Evolutionary conservation across 2,329 filamentous ascomycete genomes (phyloP).

Genomic region (Aspergillus texensis): DNA sequence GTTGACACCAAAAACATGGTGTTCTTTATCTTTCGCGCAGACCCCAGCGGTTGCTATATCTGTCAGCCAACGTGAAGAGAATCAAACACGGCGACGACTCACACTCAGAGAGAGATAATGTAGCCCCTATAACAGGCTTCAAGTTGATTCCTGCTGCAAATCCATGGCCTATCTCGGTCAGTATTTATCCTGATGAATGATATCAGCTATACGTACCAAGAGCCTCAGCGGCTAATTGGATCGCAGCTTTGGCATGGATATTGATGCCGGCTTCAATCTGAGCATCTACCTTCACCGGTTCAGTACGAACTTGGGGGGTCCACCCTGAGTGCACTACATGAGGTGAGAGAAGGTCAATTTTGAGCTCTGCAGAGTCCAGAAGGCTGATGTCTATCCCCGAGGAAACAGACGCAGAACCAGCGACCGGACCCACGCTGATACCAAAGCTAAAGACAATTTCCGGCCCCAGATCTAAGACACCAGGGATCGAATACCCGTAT

Average conservation of each 20-base stretch:
- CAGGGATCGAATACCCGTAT: slow-evolving; percentile 23
- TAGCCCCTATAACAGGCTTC: slow-evolving; percentile 19
- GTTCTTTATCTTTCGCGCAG: slow-evolving; percentile 6
- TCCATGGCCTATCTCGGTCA: slow-evolving; percentile 18
- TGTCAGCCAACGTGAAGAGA: slow-evolving; percentile 6
- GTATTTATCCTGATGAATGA: not conserved
- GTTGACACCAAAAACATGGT: slow-evolving; percentile 12
- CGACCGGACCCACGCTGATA: slow-evolving; percentile 21
- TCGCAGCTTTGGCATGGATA: slow-evolving; percentile 18
- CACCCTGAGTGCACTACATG: slow-evolving; percentile 20
- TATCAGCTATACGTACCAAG: slow-evolving; percentile 13
- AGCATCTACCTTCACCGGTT: slow-evolving; percentile 19
- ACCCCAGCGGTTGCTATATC: slow-evolving; percentile 15
- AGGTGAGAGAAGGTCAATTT: slow-evolving; percentile 21
- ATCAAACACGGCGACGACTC: slow-evolving; percentile 1
- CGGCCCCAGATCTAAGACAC: slow-evolving; percentile 23
- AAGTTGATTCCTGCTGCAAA: slow-evolving; percentile 23
- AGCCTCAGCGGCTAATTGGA: slow-evolving; percentile 15
- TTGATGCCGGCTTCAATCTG: slow-evolving; percentile 16
- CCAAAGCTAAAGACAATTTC: slow-evolving; percentile 22
- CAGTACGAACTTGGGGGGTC: slow-evolving; percentile 15
- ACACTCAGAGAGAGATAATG: slow-evolving; percentile 18
- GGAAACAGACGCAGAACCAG: slow-evolving; percentile 22
- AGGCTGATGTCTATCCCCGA: slow-evolving; percentile 22
- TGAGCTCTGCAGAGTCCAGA: slow-evolving; percentile 22